Evolutionary conservation across 768 basidiomycete genomes (phyloP).

Genomic region (Trametes coccinea): DNA sequence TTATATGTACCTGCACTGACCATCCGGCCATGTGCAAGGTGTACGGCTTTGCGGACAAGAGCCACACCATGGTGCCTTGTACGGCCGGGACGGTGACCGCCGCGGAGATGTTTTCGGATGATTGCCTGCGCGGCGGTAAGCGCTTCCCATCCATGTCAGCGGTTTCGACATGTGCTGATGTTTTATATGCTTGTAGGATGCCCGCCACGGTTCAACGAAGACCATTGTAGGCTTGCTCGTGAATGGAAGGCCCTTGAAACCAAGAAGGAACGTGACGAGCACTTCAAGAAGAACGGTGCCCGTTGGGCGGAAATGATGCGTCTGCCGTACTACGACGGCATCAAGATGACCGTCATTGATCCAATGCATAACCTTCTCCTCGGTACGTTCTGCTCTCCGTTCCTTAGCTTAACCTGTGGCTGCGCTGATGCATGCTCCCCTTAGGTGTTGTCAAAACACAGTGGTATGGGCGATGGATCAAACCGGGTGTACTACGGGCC

Average conservation of each 20-base stretch:
- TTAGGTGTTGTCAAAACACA: conserved; percentile 1
- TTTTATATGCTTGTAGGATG: neutral
- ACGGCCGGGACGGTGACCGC: neutral
- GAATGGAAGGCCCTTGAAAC: neutral
- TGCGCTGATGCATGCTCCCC: neutral
- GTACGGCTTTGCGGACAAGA: conserved; percentile 5
- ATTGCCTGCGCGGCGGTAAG: neutral
- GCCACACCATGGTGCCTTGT: neutral
- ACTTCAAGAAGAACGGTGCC: neutral
- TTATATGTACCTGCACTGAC: conserved; percentile 2
- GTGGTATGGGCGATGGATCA: conserved; percentile 1
- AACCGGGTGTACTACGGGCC: neutral
- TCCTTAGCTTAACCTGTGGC: neutral
- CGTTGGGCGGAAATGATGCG: neutral
- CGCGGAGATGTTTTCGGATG: neutral
- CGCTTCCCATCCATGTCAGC: too few species aligned
- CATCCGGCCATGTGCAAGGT: conserved; percentile 7
- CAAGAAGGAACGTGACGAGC: neutral
- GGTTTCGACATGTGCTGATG: neutral
- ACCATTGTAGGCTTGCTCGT: neutral
- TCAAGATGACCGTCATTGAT: neutral
- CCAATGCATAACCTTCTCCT: conserved; percentile 2
- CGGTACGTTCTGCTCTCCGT: neutral
- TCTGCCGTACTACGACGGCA: neutral
- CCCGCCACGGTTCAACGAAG: neutral